A percentile compares a stretch with the other conserved stretches of the same genome.
These are phyloP conservation scores for Arabis hirsuta DNA, from an alignment of 345 rosid genomes.

Conservation along the genomic window DNA sequence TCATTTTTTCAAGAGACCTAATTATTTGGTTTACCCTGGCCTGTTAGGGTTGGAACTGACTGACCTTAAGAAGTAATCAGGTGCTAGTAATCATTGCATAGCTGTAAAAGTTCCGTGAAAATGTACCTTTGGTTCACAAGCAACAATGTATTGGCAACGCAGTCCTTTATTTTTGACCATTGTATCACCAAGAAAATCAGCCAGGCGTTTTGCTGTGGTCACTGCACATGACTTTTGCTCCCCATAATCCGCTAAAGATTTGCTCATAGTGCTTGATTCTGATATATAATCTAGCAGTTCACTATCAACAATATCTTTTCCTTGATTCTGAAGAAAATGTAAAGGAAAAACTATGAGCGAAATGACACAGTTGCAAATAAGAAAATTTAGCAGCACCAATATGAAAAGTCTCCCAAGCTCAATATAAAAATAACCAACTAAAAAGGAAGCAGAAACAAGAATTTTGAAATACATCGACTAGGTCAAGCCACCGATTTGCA, in stretches of 20 bases:
- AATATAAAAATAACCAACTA: neutral
- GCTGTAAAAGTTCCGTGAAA: slow-evolving; percentile 6
- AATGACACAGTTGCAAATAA: slow-evolving; percentile 12
- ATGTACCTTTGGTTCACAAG: slow-evolving; percentile 87
- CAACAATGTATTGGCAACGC: slow-evolving; percentile 96
- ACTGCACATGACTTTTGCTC: slow-evolving; percentile 96
- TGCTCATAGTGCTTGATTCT: slow-evolving; percentile 99
- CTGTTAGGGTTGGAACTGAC: slow-evolving; percentile 11
- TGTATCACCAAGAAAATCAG: slow-evolving; percentile 90
- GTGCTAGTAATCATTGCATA: neutral
- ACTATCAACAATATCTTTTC: slow-evolving; percentile 85
- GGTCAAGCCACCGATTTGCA: slow-evolving; percentile 98
- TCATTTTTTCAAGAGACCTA: slow-evolving; percentile 25
- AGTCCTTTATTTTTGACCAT: slow-evolving; percentile 98
- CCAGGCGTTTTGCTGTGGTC: slow-evolving; percentile 94
- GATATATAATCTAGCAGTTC: slow-evolving; percentile 96
- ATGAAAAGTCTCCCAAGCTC: slow-evolving; percentile 17
- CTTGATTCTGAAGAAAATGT: slow-evolving; percentile 71
- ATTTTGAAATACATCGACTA: slow-evolving; percentile 73
- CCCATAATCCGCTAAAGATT: slow-evolving; percentile 91
- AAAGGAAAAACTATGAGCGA: slow-evolving; percentile 27
- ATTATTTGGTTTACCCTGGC: neutral
- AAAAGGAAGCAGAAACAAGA: slow-evolving; percentile 1
- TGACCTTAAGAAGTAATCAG: slow-evolving; percentile 20
- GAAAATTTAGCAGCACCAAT: slow-evolving; percentile 24